Evolutionary conservation across 352 stramenopile genomes (phyloP).

Genomic region (Globisporangium spiculum): DNA sequence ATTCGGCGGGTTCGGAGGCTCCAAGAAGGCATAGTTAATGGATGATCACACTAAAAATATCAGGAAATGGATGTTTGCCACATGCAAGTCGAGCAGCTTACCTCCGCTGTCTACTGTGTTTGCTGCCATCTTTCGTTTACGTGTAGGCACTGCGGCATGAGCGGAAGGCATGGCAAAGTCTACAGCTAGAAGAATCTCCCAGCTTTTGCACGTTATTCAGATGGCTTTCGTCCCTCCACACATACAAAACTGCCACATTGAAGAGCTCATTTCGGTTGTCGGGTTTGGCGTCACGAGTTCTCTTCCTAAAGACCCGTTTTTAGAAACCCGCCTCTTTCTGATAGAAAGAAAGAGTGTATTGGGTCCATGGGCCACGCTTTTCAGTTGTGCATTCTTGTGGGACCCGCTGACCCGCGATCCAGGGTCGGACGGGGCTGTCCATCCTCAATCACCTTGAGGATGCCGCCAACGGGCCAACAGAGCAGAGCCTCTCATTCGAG

Average conservation of each 20-base stretch:
- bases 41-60: no score
- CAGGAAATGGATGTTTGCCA: background rate
- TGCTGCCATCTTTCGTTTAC: no score
- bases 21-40: conserved; percentile 43
- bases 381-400: no score
- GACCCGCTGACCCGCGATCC: conserved; percentile 14
- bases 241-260: no score
- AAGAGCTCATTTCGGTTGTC: no score
- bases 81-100: background rate
- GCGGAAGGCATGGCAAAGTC: no score
- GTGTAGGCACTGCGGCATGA: no score
- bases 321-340: background rate
- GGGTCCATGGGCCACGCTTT: background rate
- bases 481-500: conserved; percentile 14
- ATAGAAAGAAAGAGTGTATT: no score
- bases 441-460: background rate
- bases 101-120: no score
- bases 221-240: no score
- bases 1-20: conserved; percentile 83
- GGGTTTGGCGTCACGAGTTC: background rate
- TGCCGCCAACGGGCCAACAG: background rate
- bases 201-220: no score
- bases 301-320: background rate
- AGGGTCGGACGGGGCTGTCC: conserved; percentile 10
- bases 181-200: no score